Conservation (phyloP, 2,329 filamentous ascomycete species). For the Xylariaceae sp. region DNA sequence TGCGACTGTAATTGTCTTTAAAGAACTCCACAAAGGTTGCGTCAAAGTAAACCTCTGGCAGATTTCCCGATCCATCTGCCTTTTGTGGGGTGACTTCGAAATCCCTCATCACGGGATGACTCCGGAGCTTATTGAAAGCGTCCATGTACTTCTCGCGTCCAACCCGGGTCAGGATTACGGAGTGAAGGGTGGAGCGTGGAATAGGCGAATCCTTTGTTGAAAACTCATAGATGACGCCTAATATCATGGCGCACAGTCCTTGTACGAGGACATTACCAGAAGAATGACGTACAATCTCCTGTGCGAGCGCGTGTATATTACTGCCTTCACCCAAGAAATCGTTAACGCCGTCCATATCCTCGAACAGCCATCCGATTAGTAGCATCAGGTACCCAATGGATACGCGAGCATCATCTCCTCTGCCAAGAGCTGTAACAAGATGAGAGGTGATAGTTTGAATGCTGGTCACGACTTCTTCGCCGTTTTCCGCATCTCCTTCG, state of each 20-base stretch:
- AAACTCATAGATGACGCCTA: conserved; percentile 92
- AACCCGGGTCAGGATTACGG: conserved; percentile 69
- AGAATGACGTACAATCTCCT: conserved; percentile 62
- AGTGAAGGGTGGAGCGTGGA: conserved; percentile 72
- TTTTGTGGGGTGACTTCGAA: conserved; percentile 82
- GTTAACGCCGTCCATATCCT: conserved; percentile 85
- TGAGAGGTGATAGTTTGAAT: conserved; percentile 86
- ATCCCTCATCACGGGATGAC: conserved; percentile 75
- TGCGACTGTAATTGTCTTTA: conserved; percentile 89
- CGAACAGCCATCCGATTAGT: conserved; percentile 83
- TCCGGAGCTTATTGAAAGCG: conserved; percentile 70
- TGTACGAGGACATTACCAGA: conserved; percentile 65
- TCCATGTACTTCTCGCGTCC: conserved; percentile 86
- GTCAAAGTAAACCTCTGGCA: conserved; percentile 84
- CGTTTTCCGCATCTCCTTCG: conserved; percentile 82
- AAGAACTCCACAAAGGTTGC: conserved; percentile 85
- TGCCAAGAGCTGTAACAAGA: conserved; percentile 73
- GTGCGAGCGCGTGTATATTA: conserved; percentile 81
- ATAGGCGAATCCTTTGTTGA: conserved; percentile 96
- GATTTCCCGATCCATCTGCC: conserved; percentile 47
- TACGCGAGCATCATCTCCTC: conserved; percentile 72
- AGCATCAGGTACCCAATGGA: conserved; percentile 85
- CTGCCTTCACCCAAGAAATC: conserved; percentile 90
- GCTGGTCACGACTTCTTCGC: conserved; percentile 92
- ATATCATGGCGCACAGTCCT: conserved; percentile 76